Percentiles rank a stretch among this genome's conserved stretches.
phyloP scores from a whole-genome alignment of 2,329 filamentous ascomycete species.

The Stenocarpella maydis region DNA sequence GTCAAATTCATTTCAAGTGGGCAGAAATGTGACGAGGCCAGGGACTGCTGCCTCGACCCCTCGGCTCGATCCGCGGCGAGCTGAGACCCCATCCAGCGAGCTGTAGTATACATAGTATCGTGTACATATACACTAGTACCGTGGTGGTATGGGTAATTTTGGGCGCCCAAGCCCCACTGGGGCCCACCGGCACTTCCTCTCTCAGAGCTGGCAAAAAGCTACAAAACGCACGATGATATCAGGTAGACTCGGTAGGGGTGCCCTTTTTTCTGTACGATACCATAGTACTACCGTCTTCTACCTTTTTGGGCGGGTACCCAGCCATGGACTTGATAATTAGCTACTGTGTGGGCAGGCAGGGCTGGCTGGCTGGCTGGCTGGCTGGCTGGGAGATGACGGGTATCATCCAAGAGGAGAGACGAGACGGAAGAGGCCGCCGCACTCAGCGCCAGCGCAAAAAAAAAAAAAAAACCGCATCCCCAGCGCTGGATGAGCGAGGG shows the following conservation, averaged over 20 bases:
- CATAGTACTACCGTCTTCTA: background rate
- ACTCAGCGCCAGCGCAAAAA: no score
- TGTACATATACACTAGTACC: no score
- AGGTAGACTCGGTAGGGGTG: no score
- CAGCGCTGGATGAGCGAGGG: background rate
- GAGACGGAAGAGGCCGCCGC: constrained; percentile 8
- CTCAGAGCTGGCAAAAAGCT: no score
- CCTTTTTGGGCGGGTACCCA: background rate
- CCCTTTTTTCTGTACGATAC: no score
- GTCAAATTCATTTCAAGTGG: background rate
- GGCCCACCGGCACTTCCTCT: no score
- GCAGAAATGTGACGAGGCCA: constrained; percentile 12
- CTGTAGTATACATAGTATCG: no score
- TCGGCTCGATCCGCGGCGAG: constrained; percentile 3
- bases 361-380: background rate
- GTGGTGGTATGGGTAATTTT: no score
- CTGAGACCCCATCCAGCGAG: constrained; percentile 8
- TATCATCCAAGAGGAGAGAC: background rate
- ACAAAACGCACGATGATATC: no score
- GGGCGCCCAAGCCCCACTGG: no score
- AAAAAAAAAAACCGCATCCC: constrained; percentile 1
- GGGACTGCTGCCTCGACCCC: background rate
- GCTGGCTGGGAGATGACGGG: background rate
- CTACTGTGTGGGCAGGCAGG: background rate
- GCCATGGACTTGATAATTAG: background rate